Evolutionary conservation across 176 grass and related monocot genomes (phyloP), one percentile per base, ranked within the genome.

Genomic region (Carex pumila): DNA sequence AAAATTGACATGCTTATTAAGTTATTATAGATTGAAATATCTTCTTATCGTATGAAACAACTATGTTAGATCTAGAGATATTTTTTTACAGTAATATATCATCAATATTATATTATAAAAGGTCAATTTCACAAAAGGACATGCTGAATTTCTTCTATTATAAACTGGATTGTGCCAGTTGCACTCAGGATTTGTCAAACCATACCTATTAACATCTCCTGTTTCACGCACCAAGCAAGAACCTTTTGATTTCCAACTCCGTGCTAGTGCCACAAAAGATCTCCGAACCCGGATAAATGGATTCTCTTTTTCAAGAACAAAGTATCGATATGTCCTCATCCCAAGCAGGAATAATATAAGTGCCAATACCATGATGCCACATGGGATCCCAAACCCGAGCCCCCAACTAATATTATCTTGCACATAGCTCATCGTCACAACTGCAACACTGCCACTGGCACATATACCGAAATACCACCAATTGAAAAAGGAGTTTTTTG

Each of bases 331-430:
- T 3, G 1, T 87, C 17, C 85, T 52, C 1, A 63, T 90, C 41
- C 84, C 85, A 5, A 90, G 54, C 72, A 90, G 50, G 74, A 90
- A 90, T 17, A 87, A 80, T 43, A 80, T 18, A 13, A 90, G 85
- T 0, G 88, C 88, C 12, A 87, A 17, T 7, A 87, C 41, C 85
- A 91, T 87, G 61, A 91, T 83, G 61, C 88, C 76, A 71, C 89
- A 91, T 29, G 94, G 94, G 84, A 97, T 86, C 49, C 89, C 94
- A 86, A 97, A 97, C 19, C 94, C 94, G 17, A 97, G 88, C 79
- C 84, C 89, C 91, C 91, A 97, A 21, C 94, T 76, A 79, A 97
- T 69, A 87, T 92, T 97, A 80, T 97, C 94, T 90, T 97, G 94
- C 66, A 94, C 79, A 79, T 97, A 97, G 85, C 85, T 90, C 80